Evolutionary conservation across 441 rosid genomes (phyloP).

Genomic region (Aquilaria agallochum): DNA sequence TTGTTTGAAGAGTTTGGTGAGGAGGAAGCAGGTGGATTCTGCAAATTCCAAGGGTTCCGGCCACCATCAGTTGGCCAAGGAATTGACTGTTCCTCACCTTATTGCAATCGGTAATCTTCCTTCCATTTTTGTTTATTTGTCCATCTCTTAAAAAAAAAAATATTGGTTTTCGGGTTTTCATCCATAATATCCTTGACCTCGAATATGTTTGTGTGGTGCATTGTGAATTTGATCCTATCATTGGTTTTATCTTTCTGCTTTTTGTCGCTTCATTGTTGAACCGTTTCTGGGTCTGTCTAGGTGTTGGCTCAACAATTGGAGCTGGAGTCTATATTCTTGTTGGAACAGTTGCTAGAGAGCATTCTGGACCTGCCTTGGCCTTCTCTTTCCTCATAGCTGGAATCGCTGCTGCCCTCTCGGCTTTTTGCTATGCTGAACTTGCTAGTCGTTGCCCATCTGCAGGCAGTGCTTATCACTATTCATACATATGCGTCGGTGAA

Average conservation of each 20-base stretch:
- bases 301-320: conserved; percentile 97
- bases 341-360: conserved; percentile 99
- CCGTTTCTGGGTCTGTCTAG: conserved; percentile 27
- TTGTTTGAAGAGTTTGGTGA: conserved; percentile 51
- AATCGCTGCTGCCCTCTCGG: conserved; percentile 91
- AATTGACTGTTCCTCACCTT: conserved; percentile 70
- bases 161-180: conserved; percentile 1
- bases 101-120: conserved; percentile 68
- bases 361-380: conserved; percentile 89
- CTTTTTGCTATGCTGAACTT: conserved; percentile 97
- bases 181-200: not conserved
- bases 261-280: not conserved
- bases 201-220: not conserved
- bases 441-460: conserved; percentile 98
- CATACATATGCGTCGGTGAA: conserved; percentile 96
- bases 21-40: conserved; percentile 96
- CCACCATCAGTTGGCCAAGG: conserved; percentile 72
- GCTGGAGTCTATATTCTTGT: conserved; percentile 99
- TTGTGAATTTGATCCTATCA: not conserved
- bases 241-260: not conserved
- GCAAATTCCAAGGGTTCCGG: conserved; percentile 27
- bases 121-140: not conserved
- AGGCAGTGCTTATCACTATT: conserved; percentile 97
- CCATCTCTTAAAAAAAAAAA: not conserved
- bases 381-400: conserved; percentile 92